Base-by-base conservation (phyloP, 1,284 basidiomycete genomes). In the Peniophora sp. region DNA sequence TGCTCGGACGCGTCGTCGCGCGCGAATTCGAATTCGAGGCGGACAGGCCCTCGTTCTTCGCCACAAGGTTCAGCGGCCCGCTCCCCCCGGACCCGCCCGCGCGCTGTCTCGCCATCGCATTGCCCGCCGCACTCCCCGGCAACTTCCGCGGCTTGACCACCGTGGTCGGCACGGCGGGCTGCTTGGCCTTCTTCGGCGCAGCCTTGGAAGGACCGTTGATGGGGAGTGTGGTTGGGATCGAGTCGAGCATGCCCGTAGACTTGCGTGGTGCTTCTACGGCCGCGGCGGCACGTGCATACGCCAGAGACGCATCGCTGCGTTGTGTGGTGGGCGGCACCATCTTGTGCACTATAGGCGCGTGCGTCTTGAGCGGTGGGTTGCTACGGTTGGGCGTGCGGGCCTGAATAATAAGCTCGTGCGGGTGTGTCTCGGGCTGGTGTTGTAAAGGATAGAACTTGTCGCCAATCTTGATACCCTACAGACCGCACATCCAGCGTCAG, bases 331-430 rank as follows among this genome's bases (percentile, higher is more conserved):
- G 27, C 5, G 27, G 27, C 58, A 68, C 69, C 60, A 85, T 76
- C 62, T 82, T 87, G 37, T 83, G 83, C 15, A 76, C 70, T 41
- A 89, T 76, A 57, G 79, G 81, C 52, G 84, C 86, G 57, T 81
- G 76, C n/a, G 83, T 75, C 61, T 83, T 85, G 55, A 89, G 75
- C 1, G 83, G 79, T 0, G 77, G 75, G 56, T 70, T 77, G 24
- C 75, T 78, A 63, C 79, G 81, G 32, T 70, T 65, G 5, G 74
- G 68, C n/a, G 75, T 72, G 34, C 78, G 68, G 14, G 77, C 68
- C 12, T 84, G 76, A 17, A 88, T 72, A 64, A 85, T 89, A 42
- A 89, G 72, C 56, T 89, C 87, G 58, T 87, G 83, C 11, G 74
- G 68, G 1, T 71, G 62, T 53, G 69, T 71, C 63, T 87, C 86